Evolutionary conservation across 2,329 filamentous ascomycete genomes (phyloP).

Genomic region (Xylariaceae sp.): DNA sequence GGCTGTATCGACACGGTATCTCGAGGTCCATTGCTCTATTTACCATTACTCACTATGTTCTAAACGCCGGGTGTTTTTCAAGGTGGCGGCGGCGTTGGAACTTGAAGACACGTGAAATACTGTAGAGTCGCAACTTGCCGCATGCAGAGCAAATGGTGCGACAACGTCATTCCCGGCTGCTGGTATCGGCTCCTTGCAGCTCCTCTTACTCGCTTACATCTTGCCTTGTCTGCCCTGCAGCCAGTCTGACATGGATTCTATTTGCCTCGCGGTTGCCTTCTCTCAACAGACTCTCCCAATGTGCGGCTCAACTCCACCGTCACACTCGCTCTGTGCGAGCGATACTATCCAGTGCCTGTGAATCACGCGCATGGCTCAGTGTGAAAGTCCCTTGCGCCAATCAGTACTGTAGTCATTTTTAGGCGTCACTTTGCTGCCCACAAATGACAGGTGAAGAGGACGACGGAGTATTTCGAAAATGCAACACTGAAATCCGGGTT

Average conservation of each 20-base stretch:
- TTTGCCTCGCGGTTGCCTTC: constrained; percentile 17
- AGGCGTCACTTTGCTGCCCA: constrained; percentile 2
- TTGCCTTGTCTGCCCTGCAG: background rate
- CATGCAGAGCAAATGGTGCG: constrained; percentile 8
- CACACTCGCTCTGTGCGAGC: background rate
- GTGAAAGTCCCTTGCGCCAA: no score
- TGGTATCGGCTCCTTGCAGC: constrained; percentile 10
- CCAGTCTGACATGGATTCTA: constrained; percentile 1
- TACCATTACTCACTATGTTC: no score
- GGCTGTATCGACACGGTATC: no score
- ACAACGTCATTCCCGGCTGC: constrained; percentile 12
- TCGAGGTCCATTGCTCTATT: no score
- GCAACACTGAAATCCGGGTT: constrained; percentile 13
- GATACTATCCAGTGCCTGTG: no score
- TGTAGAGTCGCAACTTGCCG: constrained; percentile 1
- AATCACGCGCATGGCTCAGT: no score
- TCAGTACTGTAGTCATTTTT: background rate
- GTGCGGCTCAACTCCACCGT: background rate
- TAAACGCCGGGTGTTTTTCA: background rate
- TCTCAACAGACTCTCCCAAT: constrained; percentile 1
- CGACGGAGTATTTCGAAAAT: constrained; percentile 2
- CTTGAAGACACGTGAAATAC: constrained; percentile 7
- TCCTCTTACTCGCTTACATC: constrained; percentile 10
- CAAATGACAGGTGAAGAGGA: constrained; percentile 6
- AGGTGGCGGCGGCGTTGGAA: constrained; percentile 1